phyloP scores from a whole-genome alignment of 441 rosid species.

The Omphalea diandra region DNA sequence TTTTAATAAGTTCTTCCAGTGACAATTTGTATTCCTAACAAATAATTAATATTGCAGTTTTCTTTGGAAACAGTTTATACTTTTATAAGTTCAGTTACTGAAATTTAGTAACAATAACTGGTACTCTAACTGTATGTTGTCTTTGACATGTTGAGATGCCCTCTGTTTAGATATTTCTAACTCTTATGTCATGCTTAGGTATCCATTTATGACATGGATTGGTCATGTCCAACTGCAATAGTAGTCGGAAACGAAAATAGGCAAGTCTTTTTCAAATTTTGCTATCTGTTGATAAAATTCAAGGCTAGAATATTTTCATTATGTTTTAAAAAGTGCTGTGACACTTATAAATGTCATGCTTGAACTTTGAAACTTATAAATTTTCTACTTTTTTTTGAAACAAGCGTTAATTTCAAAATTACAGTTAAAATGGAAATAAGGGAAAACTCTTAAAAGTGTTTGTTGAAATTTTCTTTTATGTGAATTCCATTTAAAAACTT shows the following conservation, averaged over 20 bases:
- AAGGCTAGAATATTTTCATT: background rate
- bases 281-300: background rate
- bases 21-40: background rate
- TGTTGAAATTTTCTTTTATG: background rate
- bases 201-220: too few species aligned
- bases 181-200: conserved; percentile 42
- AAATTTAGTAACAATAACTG: background rate
- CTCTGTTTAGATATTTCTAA: background rate
- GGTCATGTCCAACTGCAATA: conserved; percentile 91
- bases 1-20: background rate
- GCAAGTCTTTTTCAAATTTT: conserved; percentile 30
- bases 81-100: too few species aligned
- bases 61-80: too few species aligned
- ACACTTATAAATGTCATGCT: background rate
- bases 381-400: background rate
- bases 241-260: conserved; percentile 91
- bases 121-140: background rate
- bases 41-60: background rate
- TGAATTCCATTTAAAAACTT: background rate
- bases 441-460: background rate
- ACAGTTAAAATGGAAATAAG: background rate
- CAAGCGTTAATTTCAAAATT: background rate
- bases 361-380: background rate
- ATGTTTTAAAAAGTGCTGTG: background rate
- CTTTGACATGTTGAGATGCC: background rate